Evolutionary conservation across 495 filamentous ascomycete species (phyloP).

Genomic region (Neurospora sublineolata): DNA sequence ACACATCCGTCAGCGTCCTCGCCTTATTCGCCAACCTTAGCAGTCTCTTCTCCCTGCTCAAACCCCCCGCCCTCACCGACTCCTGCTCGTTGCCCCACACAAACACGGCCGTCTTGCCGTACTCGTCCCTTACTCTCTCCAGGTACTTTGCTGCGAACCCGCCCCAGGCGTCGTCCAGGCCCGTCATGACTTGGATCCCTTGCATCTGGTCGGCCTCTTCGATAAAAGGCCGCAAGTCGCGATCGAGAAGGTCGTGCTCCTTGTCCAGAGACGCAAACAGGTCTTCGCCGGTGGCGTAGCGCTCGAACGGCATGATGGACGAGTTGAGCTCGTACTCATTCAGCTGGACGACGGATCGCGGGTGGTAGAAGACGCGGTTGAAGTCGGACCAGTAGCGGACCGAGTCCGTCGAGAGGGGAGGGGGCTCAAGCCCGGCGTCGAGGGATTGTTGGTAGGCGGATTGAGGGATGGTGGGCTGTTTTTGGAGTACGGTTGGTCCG

Average conservation of each 20-base stretch:
- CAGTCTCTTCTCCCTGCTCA: conserved; percentile 31
- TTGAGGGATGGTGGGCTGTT: conserved; percentile 50
- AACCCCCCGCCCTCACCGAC: neutral
- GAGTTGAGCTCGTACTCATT: conserved; percentile 77
- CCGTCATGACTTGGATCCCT: conserved; percentile 69
- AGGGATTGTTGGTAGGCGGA: conserved; percentile 69
- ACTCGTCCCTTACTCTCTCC: conserved; percentile 77
- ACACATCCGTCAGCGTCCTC: conserved; percentile 51
- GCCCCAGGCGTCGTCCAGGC: conserved; percentile 85
- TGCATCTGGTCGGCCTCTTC: conserved; percentile 93
- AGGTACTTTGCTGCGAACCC: conserved; percentile 73
- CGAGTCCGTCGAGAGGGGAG: conserved; percentile 50
- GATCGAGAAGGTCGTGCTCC: conserved; percentile 77
- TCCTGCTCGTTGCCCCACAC: conserved; percentile 44
- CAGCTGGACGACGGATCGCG: conserved; percentile 76
- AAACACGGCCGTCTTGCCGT: conserved; percentile 75
- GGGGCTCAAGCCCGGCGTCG: conserved; percentile 52
- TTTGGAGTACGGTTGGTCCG: conserved; percentile 55
- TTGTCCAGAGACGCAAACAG: conserved; percentile 71
- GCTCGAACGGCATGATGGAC: conserved; percentile 68
- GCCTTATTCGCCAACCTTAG: conserved; percentile 55
- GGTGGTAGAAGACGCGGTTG: conserved; percentile 83
- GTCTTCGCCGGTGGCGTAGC: conserved; percentile 67
- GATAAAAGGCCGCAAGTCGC: conserved; percentile 73
- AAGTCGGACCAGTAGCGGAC: conserved; percentile 96